Evolutionary conservation across 495 filamentous ascomycete species (phyloP).

Genomic region (Hypoxylon rickii): DNA sequence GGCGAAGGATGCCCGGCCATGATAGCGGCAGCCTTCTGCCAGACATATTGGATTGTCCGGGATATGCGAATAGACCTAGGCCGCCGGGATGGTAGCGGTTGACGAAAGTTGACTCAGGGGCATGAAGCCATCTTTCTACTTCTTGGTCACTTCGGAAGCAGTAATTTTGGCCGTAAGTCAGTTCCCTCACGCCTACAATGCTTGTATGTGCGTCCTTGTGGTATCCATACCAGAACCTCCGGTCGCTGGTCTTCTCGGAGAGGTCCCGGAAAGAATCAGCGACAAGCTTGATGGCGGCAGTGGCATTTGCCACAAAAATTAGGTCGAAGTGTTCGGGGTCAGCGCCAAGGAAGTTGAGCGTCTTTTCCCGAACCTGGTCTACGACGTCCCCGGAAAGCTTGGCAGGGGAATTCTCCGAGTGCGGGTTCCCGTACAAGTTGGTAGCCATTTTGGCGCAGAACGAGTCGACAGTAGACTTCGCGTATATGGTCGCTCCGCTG

Average conservation of each 20-base stretch:
- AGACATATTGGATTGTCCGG: conserved; percentile 80
- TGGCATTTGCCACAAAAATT: conserved; percentile 71
- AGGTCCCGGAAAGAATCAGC: conserved; percentile 66
- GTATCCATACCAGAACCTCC: conserved; percentile 71
- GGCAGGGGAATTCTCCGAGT: conserved; percentile 71
- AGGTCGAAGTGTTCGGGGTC: conserved; percentile 67
- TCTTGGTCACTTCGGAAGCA: conserved; percentile 70
- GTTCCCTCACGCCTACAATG: conserved; percentile 69
- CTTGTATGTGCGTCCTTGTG: conserved; percentile 77
- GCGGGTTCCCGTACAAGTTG: conserved; percentile 75
- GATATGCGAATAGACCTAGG: conserved; percentile 72
- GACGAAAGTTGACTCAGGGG: conserved; percentile 29
- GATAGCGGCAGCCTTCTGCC: conserved; percentile 66
- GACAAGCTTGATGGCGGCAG: conserved; percentile 72
- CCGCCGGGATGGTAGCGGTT: conserved; percentile 32
- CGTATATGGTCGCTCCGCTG: conserved; percentile 73
- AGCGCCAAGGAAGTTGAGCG: conserved; percentile 66
- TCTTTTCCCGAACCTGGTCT: conserved; percentile 60
- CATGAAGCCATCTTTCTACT: conserved; percentile 66
- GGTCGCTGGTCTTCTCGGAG: conserved; percentile 46
- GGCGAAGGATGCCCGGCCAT: conserved; percentile 61
- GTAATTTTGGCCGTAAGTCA: conserved; percentile 56
- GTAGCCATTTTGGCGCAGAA: conserved; percentile 62
- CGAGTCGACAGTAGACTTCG: conserved; percentile 62
- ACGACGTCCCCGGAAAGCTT: conserved; percentile 63